Conservation (phyloP, 1,284 basidiomycete species). For the Ceratobasidium sp. region DNA sequence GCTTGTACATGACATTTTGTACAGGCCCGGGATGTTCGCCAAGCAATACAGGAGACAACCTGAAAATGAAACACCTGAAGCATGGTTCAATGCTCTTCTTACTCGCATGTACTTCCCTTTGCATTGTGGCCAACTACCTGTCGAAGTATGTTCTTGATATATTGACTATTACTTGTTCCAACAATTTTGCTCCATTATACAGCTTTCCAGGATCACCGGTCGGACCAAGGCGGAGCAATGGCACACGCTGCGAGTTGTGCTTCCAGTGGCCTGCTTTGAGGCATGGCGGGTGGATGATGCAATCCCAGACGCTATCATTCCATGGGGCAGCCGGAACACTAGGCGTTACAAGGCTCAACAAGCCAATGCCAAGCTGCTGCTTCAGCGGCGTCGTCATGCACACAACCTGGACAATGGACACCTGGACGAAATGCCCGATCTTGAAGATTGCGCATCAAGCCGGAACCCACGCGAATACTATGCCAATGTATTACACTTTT, state of each 20-base stretch:
- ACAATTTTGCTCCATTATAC: too few species aligned
- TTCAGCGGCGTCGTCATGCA: background rate
- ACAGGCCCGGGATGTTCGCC: background rate
- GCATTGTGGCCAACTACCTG: background rate
- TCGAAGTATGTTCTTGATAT: background rate
- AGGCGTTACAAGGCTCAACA: background rate
- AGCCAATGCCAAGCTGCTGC: background rate
- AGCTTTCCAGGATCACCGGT: background rate
- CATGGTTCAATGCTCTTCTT: background rate
- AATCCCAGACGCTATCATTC: background rate
- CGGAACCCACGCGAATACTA: background rate
- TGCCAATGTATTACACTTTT: conserved; percentile 4
- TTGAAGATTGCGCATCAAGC: background rate
- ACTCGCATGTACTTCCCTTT: conserved; percentile 7
- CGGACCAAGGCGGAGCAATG: conserved; percentile 27
- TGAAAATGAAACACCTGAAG: background rate
- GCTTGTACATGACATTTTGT: conserved; percentile 3
- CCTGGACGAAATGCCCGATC: background rate
- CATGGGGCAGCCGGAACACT: background rate
- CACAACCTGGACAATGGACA: background rate
- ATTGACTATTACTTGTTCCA: too few species aligned
- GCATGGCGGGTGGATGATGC: background rate
- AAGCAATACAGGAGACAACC: background rate
- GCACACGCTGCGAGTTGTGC: background rate
- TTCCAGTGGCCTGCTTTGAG: background rate